Conservation (phyloP, 805 yeast species). For the Lipomyces chichibuensis region DNA sequence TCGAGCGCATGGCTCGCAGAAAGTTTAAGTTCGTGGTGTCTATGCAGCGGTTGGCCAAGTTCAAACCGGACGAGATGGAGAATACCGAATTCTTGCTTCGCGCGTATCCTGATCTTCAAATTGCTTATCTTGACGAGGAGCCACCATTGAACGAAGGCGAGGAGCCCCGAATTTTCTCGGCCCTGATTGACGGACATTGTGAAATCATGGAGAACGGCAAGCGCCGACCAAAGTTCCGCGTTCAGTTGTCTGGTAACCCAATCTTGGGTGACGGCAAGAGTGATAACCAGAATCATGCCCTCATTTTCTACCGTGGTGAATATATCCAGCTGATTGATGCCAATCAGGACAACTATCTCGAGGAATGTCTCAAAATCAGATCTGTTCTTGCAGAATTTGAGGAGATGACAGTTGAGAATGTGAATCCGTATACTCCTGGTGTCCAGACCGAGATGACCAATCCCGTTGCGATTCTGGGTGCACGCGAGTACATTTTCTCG, state of each 20-base stretch:
- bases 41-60: conserved; percentile 79
- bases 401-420: conserved; percentile 60
- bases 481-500: conserved; percentile 91
- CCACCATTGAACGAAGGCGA: conserved; percentile 55
- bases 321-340: conserved; percentile 95
- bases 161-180: conserved; percentile 61
- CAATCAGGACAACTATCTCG: conserved; percentile 92
- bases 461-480: conserved; percentile 92
- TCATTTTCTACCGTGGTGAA: conserved; percentile 89
- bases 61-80: conserved; percentile 64
- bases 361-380: conserved; percentile 89
- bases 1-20: conserved; percentile 78
- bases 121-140: conserved; percentile 94
- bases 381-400: conserved; percentile 90
- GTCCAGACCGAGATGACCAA: conserved; percentile 45
- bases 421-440: conserved; percentile 64
- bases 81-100: conserved; percentile 69
- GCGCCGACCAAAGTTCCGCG: conserved; percentile 62
- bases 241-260: conserved; percentile 90
- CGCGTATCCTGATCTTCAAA: conserved; percentile 70
- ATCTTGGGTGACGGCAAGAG: conserved; percentile 96
- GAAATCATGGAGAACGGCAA: conserved; percentile 59
- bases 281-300: conserved; percentile 88
- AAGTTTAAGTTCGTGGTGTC: conserved; percentile 82
- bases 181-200: conserved; percentile 66